phyloP scores from a whole-genome alignment of 768 basidiomycete genomes.

The Mycena chlorophos region DNA sequence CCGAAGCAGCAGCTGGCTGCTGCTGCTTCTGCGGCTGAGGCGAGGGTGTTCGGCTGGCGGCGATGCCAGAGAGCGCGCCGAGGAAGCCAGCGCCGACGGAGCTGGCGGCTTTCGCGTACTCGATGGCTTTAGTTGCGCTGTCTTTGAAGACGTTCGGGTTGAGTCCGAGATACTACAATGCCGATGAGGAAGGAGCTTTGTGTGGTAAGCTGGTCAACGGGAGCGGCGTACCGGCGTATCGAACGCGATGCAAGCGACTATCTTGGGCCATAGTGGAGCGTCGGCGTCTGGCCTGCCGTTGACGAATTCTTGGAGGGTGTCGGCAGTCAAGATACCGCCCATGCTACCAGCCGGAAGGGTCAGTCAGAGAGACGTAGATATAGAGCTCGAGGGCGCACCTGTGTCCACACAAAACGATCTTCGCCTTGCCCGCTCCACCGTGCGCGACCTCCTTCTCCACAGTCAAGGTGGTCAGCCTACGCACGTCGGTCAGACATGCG shows the following conservation, averaged over 20 bases:
- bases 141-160: constrained; percentile 87
- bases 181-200: background rate
- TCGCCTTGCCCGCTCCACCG: constrained; percentile 75
- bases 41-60: constrained; percentile 38
- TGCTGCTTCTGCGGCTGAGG: constrained; percentile 29
- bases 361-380: background rate
- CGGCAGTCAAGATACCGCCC: constrained; percentile 89
- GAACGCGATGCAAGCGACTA: constrained; percentile 82
- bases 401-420: constrained; percentile 87
- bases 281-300: constrained; percentile 61
- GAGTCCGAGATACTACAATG: constrained; percentile 76
- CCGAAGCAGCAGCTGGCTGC: constrained; percentile 37
- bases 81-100: constrained; percentile 63
- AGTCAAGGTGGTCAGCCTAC: constrained; percentile 81
- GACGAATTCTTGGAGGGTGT: constrained; percentile 73
- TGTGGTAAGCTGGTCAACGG: background rate
- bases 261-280: constrained; percentile 83
- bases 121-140: constrained; percentile 69
- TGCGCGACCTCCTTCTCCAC: constrained; percentile 81
- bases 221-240: constrained; percentile 81
- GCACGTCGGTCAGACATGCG: too few relatives aligned
- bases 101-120: constrained; percentile 66
- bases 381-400: constrained; percentile 50
- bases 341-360: constrained; percentile 52
- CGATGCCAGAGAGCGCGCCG: constrained; percentile 54